These are phyloP conservation scores for Talaromyces sp. DNA, from an alignment of 2,329 filamentous ascomycete genomes.

Conservation along the genomic window DNA sequence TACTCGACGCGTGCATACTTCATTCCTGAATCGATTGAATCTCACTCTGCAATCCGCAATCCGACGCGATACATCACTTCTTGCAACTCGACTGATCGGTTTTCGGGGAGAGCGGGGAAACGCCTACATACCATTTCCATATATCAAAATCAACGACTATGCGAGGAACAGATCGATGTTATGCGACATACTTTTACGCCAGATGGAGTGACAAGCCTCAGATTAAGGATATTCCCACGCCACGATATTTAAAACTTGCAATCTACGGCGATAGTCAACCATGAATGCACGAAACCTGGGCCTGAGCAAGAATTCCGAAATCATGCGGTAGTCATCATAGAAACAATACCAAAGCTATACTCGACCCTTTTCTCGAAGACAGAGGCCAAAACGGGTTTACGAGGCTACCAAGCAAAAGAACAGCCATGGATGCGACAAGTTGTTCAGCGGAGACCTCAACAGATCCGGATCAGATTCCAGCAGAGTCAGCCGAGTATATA, in stretches of 20 bases:
- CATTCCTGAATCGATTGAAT: background rate
- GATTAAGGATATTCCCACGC: background rate
- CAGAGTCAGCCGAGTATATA: background rate
- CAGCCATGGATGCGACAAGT: too few relatives aligned
- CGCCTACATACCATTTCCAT: too few relatives aligned
- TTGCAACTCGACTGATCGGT: too few relatives aligned
- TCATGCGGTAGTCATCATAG: background rate
- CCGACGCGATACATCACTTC: too few relatives aligned
- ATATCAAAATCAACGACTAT: background rate
- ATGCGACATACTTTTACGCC: too few relatives aligned
- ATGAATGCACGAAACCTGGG: background rate
- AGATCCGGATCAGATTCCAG: background rate
- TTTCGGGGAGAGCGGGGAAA: too few relatives aligned
- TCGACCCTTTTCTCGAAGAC: background rate
- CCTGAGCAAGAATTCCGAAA: background rate
- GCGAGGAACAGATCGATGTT: background rate
- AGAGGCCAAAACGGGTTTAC: too few relatives aligned
- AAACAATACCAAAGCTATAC: background rate
- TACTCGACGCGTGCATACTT: background rate
- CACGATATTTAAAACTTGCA: background rate
- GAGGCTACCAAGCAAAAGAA: too few relatives aligned
- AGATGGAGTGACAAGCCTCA: too few relatives aligned
- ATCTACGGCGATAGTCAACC: background rate
- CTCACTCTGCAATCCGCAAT: too few relatives aligned
- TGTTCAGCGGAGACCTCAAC: background rate